These are phyloP conservation scores for Gymnopilus junonius DNA, from an alignment of 768 basidiomycete genomes.

Conservation along the genomic window DNA sequence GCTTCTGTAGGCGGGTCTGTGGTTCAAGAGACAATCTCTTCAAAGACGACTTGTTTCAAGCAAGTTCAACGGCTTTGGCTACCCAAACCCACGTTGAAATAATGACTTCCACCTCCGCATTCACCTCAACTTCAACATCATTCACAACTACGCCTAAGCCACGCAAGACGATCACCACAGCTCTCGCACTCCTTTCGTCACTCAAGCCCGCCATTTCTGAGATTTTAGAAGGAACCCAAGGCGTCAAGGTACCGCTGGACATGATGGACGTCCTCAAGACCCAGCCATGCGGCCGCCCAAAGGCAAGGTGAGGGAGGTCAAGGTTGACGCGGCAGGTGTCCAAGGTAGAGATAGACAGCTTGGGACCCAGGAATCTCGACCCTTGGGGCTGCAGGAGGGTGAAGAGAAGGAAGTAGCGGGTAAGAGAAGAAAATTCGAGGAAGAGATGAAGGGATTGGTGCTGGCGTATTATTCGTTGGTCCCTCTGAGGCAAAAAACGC, in stretches of 20 bases:
- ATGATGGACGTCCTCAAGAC: constrained; percentile 42
- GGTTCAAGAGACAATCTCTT: neutral
- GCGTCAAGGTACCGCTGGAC: constrained; percentile 44
- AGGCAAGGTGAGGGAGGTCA: neutral
- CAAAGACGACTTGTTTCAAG: neutral
- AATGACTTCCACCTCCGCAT: neutral
- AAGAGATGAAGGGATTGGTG: constrained; percentile 19
- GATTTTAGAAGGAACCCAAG: constrained; percentile 34
- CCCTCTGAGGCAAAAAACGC: constrained; percentile 4
- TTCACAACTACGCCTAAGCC: neutral
- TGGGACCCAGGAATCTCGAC: no score
- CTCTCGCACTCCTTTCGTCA: constrained; percentile 47
- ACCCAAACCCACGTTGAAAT: neutral
- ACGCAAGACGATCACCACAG: constrained; percentile 39
- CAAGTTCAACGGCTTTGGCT: no score
- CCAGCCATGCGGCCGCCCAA: constrained; percentile 23
- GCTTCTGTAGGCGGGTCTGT: neutral
- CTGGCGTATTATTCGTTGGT: constrained; percentile 27
- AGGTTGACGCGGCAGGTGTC: neutral
- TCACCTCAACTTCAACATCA: neutral
- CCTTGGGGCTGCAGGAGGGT: no score
- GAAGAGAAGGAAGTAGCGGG: neutral
- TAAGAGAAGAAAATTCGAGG: neutral
- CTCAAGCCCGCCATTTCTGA: constrained; percentile 46
- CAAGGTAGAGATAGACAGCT: neutral